Evolutionary conservation across 352 stramenopile genomes (phyloP), one percentile per base, ranked within the genome.

Genomic region (Hyaloperonospora brassicae): DNA sequence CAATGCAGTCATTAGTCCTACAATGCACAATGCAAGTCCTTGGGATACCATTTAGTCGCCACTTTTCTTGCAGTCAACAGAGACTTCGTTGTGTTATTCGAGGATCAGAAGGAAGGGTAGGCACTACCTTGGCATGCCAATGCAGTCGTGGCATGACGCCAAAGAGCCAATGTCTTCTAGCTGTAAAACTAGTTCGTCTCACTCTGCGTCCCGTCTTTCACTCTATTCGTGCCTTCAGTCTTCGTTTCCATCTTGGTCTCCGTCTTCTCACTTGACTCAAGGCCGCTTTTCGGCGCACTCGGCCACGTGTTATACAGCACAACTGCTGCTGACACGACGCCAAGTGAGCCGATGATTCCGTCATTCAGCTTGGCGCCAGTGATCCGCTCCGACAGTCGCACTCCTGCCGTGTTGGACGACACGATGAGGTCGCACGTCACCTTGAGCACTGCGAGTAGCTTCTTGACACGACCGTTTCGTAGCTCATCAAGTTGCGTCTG

Each of bases 241-340:
- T 55, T 57, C 14, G 39, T 17, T 27, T 58, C 49, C 1, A 27
- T 50, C 35, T 55, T 56, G 23, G 23, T 25, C 41, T 70, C 65
- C 8, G 54, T 51, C 47, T 60, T 62, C 21, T 66, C 55, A 2
- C 21, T 60, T 0, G 55, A 43, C 6, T 47, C 51, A 17, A 67
- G 57, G 34, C 47, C 43, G 52, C 69, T 76, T 40, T 68, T 73
- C 13, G 67, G 59, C 22, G 52, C 71, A 34, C 44, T 82, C 5
- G 77, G 79, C 84, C 84, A 93, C 61, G 72, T 72, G 57, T 90
- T 93, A 73, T 89, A 91, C 43, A 95, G 73, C 55, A 95, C 79
- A 9, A 87, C 76, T 10, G 84, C 68, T 38, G 84, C 84, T 12
- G 84, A 95, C 35, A 95, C 62, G 27, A 79, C 90, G 35, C 84